Evolutionary conservation across 108 stramenopile species (phyloP).

Genomic region (Skeletonema marinoi): DNA sequence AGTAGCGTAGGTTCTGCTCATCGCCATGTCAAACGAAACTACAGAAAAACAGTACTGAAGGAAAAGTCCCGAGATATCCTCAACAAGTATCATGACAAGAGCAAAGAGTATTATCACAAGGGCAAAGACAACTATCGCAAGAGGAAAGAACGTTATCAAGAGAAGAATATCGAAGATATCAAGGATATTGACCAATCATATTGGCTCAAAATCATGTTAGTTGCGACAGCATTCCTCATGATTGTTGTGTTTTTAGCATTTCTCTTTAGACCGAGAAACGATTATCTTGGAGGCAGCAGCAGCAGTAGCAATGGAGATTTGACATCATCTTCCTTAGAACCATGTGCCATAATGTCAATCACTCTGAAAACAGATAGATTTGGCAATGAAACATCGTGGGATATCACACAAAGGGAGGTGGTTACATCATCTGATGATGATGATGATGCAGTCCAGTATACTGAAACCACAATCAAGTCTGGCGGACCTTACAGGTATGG

Average conservation of each 20-base stretch:
- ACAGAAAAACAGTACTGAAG: neutral
- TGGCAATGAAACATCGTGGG: conserved; percentile 1
- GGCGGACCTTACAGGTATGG: neutral
- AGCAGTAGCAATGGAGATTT: neutral
- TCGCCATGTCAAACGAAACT: neutral
- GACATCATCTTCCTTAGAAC: neutral
- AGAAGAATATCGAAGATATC: neutral
- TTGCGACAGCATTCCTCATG: neutral
- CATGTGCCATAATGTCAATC: neutral
- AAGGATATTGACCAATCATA: neutral
- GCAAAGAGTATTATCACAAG: neutral
- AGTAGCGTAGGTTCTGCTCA: neutral
- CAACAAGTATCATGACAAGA: neutral
- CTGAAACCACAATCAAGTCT: neutral
- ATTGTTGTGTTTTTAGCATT: neutral
- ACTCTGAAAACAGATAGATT: neutral
- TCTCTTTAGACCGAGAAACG: neutral
- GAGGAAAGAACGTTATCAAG: neutral
- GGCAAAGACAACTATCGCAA: neutral
- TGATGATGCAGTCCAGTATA: neutral
- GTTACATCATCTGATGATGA: neutral
- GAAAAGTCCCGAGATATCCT: neutral
- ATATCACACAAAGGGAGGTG: neutral
- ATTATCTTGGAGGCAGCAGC: neutral
- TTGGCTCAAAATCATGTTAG: neutral